Evolutionary conservation across 345 rosid genomes (phyloP).

Genomic region (Hibiscus trionum): DNA sequence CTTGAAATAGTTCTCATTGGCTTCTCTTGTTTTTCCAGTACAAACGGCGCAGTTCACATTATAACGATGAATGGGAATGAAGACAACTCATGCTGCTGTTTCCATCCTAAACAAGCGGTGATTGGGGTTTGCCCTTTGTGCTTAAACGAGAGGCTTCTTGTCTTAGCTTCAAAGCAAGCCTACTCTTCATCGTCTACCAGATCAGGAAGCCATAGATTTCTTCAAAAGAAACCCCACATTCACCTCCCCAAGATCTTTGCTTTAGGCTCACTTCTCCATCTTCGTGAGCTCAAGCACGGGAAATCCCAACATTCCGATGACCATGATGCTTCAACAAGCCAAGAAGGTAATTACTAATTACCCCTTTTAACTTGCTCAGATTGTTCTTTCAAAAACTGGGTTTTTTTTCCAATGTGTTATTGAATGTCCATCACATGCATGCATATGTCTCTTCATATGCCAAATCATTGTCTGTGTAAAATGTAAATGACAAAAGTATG

Average conservation of each 20-base stretch:
- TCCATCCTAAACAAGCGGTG: slow-evolving; percentile 59
- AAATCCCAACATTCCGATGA: slow-evolving; percentile 34
- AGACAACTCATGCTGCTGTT: slow-evolving; percentile 54
- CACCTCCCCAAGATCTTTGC: slow-evolving; percentile 69
- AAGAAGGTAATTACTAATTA: slow-evolving; percentile 56
- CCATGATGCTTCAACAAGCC: slow-evolving; percentile 52
- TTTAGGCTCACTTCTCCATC: slow-evolving; percentile 60
- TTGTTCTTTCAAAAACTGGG: no score
- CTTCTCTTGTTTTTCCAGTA: neutral
- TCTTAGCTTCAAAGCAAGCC: slow-evolving; percentile 67
- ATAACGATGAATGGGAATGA: slow-evolving; percentile 48
- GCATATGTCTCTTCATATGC: neutral
- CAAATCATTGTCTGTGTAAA: slow-evolving; percentile 7
- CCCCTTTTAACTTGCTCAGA: no score
- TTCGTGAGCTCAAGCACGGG: slow-evolving; percentile 52
- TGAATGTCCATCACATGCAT: slow-evolving; percentile 1
- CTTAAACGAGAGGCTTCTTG: slow-evolving; percentile 74
- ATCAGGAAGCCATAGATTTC: slow-evolving; percentile 1
- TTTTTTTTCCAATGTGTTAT: neutral
- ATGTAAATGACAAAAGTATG: slow-evolving; percentile 19
- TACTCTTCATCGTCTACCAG: slow-evolving; percentile 23
- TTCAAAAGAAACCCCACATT: slow-evolving; percentile 28
- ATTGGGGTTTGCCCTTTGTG: slow-evolving; percentile 80
- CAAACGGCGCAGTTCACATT: neutral
- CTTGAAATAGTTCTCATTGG: neutral